These are phyloP conservation scores for Pterocarpus santalinus DNA, from an alignment of 306 rosid species.

Conservation along the genomic window DNA sequence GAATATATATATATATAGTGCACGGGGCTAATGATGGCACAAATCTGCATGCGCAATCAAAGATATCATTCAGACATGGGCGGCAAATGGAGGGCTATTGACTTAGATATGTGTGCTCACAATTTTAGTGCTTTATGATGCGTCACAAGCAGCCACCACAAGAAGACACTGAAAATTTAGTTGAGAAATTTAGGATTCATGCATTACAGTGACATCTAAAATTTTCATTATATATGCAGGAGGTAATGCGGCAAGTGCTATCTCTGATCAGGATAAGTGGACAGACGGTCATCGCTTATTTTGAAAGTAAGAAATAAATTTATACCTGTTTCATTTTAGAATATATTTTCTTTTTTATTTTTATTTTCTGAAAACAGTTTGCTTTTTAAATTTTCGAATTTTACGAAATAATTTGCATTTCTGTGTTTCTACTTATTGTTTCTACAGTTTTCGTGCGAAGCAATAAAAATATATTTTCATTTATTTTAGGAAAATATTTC, in stretches of 20 bases:
- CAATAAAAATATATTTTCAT: no score
- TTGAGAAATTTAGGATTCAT: not conserved
- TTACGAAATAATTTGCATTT: no score
- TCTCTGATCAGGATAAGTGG: not conserved
- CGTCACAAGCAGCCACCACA: not conserved
- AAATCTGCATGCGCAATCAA: slow-evolving; percentile 28
- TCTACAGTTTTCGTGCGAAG: no score
- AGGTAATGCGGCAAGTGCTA: not conserved
- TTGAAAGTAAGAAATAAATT: not conserved
- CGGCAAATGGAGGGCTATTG: slow-evolving; percentile 25
- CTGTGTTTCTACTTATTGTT: no score
- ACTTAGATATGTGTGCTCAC: slow-evolving; percentile 31
- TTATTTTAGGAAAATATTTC: no score
- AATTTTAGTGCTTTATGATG: slow-evolving; percentile 7
- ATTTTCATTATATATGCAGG: no score
- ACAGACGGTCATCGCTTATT: not conserved
- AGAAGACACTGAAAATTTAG: not conserved
- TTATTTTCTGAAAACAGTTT: no score
- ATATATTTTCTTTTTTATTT: no score
- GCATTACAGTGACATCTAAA: no score
- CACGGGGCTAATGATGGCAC: not conserved
- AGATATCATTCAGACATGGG: not conserved
- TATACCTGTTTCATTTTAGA: no score
- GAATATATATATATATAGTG: not conserved
- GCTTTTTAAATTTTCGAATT: no score